Conservation (phyloP, 2,329 filamentous ascomycete genomes). For the Thielaviopsis punctulata region DNA sequence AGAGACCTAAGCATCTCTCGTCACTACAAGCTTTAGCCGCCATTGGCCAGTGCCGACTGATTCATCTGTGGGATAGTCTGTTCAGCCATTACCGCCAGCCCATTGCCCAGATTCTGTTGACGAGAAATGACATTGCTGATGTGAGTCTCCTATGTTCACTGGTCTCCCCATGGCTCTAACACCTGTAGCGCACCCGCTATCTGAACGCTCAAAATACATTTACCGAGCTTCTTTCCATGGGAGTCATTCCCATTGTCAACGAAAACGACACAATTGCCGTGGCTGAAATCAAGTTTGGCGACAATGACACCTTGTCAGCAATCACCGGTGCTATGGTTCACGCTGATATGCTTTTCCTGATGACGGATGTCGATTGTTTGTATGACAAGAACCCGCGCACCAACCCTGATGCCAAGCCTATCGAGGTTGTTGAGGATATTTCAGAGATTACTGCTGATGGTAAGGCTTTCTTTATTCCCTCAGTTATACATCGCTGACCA, state of each 20-base stretch:
- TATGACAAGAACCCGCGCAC: conserved; percentile 90
- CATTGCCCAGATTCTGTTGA: conserved; percentile 85
- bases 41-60: conserved; percentile 87
- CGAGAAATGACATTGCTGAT: conserved; percentile 90
- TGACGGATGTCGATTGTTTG: conserved; percentile 96
- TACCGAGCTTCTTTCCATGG: conserved; percentile 75
- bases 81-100: conserved; percentile 80
- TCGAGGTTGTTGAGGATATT: conserved; percentile 87
- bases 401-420: conserved; percentile 70
- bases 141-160: conserved; percentile 28
- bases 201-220: conserved; percentile 95
- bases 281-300: conserved; percentile 97
- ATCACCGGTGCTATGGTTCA: conserved; percentile 96
- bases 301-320: conserved; percentile 93
- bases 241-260: conserved; percentile 95
- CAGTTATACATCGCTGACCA: conserved; percentile 12
- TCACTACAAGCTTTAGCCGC: conserved; percentile 86
- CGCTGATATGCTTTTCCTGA: conserved; percentile 88
- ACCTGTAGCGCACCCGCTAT: conserved; percentile 62
- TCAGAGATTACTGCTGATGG: conserved; percentile 63
- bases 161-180: neutral
- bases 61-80: conserved; percentile 87
- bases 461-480: conserved; percentile 18
- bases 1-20: conserved; percentile 77
- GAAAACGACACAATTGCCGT: conserved; percentile 96